phyloP scores from a whole-genome alignment of 2,329 filamentous ascomycete genomes.

The Fusarium anguioides region DNA sequence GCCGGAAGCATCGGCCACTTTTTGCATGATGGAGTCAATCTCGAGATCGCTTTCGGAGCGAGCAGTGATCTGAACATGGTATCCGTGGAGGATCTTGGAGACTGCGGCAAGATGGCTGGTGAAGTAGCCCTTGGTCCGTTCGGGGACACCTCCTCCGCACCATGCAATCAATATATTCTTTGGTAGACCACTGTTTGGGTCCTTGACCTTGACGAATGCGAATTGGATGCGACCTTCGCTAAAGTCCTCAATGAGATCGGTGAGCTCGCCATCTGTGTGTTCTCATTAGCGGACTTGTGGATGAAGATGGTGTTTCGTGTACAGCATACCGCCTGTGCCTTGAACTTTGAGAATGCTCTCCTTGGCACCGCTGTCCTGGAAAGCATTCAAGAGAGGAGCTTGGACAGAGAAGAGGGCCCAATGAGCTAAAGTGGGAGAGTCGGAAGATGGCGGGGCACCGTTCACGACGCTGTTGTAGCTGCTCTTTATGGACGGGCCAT shows the following conservation, averaged over 20 bases:
- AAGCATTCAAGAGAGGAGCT: slow-evolving; percentile 90
- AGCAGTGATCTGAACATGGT: slow-evolving; percentile 97
- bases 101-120: slow-evolving; percentile 92
- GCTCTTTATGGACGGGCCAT: slow-evolving; percentile 86
- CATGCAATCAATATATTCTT: slow-evolving; percentile 95
- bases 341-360: slow-evolving; percentile 97
- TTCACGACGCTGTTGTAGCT: slow-evolving; percentile 74
- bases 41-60: slow-evolving; percentile 90
- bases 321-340: slow-evolving; percentile 78
- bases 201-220: slow-evolving; percentile 95
- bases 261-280: slow-evolving; percentile 83
- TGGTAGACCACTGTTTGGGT: slow-evolving; percentile 87
- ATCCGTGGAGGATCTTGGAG: slow-evolving; percentile 92
- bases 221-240: slow-evolving; percentile 97
- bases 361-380: slow-evolving; percentile 86
- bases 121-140: slow-evolving; percentile 98
- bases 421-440: slow-evolving; percentile 85
- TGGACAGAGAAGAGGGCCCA: slow-evolving; percentile 97
- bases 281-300: slow-evolving; percentile 32
- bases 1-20: slow-evolving; percentile 93
- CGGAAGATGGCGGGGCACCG: slow-evolving; percentile 60
- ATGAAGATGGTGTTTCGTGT: neutral
- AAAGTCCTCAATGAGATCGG: slow-evolving; percentile 93
- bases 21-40: slow-evolving; percentile 88
- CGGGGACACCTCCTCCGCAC: slow-evolving; percentile 98